Percentiles rank a stretch among this genome's conserved stretches.
Conservation (phyloP, 352 stramenopile species). For the Pythium guiyangense region DNA sequence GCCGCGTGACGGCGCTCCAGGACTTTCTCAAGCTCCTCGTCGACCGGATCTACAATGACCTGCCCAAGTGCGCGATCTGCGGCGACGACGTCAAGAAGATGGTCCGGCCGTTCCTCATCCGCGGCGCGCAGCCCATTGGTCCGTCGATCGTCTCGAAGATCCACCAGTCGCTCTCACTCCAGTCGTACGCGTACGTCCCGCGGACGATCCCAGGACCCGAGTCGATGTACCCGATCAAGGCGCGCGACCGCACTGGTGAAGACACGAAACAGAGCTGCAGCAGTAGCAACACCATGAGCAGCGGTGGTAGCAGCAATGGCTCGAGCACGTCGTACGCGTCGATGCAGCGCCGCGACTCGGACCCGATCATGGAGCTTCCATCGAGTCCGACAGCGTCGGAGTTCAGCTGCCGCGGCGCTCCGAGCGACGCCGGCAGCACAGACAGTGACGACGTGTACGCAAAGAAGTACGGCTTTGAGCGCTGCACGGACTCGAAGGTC, state of each 20-base stretch:
- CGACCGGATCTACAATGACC: conserved; percentile 60
- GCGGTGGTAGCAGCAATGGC: conserved; percentile 2
- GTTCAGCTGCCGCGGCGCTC: conserved; percentile 13
- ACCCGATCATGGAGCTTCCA: conserved; percentile 31
- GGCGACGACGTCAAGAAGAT: conserved; percentile 63
- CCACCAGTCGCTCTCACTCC: conserved; percentile 63
- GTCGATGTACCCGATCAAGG: neutral
- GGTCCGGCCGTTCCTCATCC: conserved; percentile 71
- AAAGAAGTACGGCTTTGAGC: conserved; percentile 52
- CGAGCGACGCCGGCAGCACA: conserved; percentile 11
- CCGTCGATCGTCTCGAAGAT: conserved; percentile 69
- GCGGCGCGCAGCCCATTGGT: conserved; percentile 70
- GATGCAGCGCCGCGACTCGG: conserved; percentile 48
- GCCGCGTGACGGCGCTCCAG: conserved; percentile 61
- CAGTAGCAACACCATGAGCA: conserved; percentile 12
- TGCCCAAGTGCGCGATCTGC: conserved; percentile 71
- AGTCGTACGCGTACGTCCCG: conserved; percentile 55
- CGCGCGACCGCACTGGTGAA: neutral
- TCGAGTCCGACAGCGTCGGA: conserved; percentile 36
- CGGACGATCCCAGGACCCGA: conserved; percentile 21
- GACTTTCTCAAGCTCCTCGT: conserved; percentile 73
- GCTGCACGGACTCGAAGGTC: conserved; percentile 60
- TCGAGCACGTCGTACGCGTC: conserved; percentile 45
- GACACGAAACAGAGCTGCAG: neutral
- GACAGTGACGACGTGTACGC: conserved; percentile 36